phyloP scores from a whole-genome alignment of 768 basidiomycete genomes.

The Leccinum subtestaceum region DNA sequence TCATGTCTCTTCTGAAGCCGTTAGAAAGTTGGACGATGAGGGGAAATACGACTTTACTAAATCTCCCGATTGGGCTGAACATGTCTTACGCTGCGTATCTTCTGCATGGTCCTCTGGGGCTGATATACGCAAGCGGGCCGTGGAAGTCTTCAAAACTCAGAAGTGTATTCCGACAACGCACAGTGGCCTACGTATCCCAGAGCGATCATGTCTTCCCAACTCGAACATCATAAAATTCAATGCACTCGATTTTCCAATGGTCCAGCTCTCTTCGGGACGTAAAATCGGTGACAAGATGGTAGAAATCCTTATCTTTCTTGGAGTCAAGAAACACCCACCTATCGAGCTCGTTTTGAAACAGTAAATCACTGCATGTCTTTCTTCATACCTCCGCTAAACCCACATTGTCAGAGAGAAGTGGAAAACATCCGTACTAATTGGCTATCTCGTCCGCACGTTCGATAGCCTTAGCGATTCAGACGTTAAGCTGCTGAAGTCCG shows the following conservation, averaged over 20 bases:
- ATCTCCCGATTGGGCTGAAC: slow-evolving; percentile 75
- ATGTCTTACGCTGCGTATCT: slow-evolving; percentile 58
- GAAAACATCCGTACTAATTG: neutral
- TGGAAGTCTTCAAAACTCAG: neutral
- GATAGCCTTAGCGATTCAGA: neutral
- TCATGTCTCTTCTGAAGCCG: slow-evolving; percentile 53
- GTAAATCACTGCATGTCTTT: neutral
- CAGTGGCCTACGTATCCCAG: neutral
- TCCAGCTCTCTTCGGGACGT: neutral
- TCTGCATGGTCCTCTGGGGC: slow-evolving; percentile 33
- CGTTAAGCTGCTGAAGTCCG: neutral
- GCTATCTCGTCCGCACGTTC: neutral
- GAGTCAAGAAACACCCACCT: neutral
- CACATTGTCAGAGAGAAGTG: neutral
- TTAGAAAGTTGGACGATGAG: slow-evolving; percentile 34
- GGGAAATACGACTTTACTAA: slow-evolving; percentile 55
- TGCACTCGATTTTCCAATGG: neutral
- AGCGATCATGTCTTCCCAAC: neutral
- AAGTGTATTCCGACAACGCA: neutral
- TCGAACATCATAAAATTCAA: neutral
- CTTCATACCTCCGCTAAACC: neutral
- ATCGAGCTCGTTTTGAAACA: neutral
- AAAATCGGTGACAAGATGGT: neutral
- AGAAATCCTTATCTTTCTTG: neutral
- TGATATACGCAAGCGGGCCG: neutral